Evolutionary conservation across 1,284 basidiomycete genomes (phyloP).

Genomic region (Marasmius sp.): DNA sequence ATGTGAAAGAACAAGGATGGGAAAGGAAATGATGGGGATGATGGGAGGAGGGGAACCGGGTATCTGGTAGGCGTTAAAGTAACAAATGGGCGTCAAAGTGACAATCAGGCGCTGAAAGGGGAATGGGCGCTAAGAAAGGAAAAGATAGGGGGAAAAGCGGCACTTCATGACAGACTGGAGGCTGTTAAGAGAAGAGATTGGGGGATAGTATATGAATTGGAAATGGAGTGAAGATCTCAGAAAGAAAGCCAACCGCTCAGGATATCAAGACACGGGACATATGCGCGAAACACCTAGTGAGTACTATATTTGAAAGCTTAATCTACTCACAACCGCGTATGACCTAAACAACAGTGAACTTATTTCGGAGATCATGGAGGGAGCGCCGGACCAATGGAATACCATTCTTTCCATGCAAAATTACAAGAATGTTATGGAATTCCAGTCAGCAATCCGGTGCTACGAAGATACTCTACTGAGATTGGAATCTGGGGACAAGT

Average conservation of each 20-base stretch:
- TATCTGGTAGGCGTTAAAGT: no score
- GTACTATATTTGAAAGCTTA: constrained; percentile 26
- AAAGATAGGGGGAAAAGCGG: no score
- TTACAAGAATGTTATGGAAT: background rate
- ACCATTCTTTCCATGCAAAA: constrained; percentile 14
- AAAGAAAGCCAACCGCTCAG: background rate
- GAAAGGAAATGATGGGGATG: no score
- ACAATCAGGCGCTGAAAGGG: no score
- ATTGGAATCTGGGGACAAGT: background rate
- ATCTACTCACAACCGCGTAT: constrained; percentile 17
- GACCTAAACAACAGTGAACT: constrained; percentile 18
- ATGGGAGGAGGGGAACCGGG: no score
- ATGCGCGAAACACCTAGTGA: constrained; percentile 21
- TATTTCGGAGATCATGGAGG: constrained; percentile 28
- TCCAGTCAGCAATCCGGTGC: background rate
- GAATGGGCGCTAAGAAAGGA: no score
- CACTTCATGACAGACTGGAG: no score
- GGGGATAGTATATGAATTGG: background rate
- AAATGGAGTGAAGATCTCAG: background rate
- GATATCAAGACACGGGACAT: constrained; percentile 22
- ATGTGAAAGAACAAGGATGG: no score
- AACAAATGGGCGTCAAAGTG: no score
- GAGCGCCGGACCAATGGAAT: constrained; percentile 16
- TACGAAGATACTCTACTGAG: background rate
- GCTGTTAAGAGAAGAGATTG: no score